Conservation (phyloP, 2,329 filamentous ascomycete genomes). For the Aspergillus versicolor region DNA sequence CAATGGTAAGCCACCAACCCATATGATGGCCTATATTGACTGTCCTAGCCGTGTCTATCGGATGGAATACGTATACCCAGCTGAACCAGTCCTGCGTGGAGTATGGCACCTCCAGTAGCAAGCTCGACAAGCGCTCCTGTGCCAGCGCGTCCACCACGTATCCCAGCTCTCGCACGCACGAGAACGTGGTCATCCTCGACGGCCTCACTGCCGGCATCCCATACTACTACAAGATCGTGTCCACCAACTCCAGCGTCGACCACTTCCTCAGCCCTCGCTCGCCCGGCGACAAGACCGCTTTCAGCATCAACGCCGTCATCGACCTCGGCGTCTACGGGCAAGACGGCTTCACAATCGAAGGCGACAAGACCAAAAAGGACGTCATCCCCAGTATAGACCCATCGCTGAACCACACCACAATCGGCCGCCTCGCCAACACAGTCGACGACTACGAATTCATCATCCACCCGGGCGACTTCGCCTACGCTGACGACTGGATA, state of each 20-base stretch:
- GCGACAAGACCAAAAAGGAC: conserved; percentile 48
- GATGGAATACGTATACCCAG: conserved; percentile 58
- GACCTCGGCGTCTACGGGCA: conserved; percentile 57
- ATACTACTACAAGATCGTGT: conserved; percentile 62
- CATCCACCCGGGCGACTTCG: conserved; percentile 49
- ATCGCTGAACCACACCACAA: conserved; percentile 60
- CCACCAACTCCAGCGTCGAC: conserved; percentile 54
- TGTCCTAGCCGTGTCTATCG: conserved; percentile 50
- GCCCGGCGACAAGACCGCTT: conserved; percentile 56
- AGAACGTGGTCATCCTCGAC: conserved; percentile 50
- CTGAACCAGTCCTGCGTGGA: conserved; percentile 50
- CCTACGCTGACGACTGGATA: conserved; percentile 60
- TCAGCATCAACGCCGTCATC: conserved; percentile 53
- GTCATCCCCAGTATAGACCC: conserved; percentile 52
- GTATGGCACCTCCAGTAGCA: conserved; percentile 48
- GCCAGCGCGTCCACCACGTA: conserved; percentile 52
- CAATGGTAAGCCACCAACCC: conserved; percentile 35
- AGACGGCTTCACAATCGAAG: conserved; percentile 53
- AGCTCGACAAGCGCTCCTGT: conserved; percentile 45
- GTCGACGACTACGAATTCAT: conserved; percentile 56
- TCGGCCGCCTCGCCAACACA: conserved; percentile 52
- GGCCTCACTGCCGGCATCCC: conserved; percentile 52
- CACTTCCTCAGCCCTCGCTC: conserved; percentile 56
- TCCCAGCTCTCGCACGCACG: conserved; percentile 54
- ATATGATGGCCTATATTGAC: background rate